Base-by-base conservation (phyloP, 108 stramenopile species). In the Skeletonema menzelii region DNA sequence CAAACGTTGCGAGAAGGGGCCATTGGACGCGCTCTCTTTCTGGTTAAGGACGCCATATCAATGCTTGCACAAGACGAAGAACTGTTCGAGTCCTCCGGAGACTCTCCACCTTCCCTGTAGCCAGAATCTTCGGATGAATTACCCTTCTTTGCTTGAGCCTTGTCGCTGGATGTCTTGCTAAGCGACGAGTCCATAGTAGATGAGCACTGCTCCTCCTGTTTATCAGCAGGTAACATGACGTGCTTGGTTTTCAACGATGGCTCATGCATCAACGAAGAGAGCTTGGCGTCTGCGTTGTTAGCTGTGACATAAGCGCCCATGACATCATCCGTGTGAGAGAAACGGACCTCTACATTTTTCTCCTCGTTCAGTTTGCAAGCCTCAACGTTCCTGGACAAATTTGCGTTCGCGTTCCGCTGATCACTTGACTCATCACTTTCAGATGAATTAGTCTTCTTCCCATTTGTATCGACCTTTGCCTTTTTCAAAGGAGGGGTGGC, bases 231-330 rank as follows among this genome's bases (percentile, higher is more conserved):
- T 13, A 42, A 35, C 40, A 55, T 38, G 61, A 20, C 63, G 13
- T 37, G 62, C 42, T 62, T 75, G 8, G 44, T 56, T 32, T 56
- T 78, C 32, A 65, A 26, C 11, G 35, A 44, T 28, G 63, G 65
- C 32, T 67, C 47, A 57, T 90, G 88, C 68, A 85, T 82, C 19
- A 94, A 59, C 6, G 89, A 90, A 4, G 89, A 91, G 7, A 95
- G 74, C 40, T 89, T 76, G 26, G 94, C 94, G 17, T 71, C 78
- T 3, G 94, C 94, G 75, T 95, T 95, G 67, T 95, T 95, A 0
- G 91, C 89, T 13, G 94, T 95, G 13, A 95, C 94, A 22, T 80
- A 86, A 0, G 82, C 91, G 27, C 94, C 94, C 66, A 86, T 92
- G 24, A 95, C 94, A 73, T 92, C 91, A 73, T 94, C 93, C 69